phyloP scores from a whole-genome alignment of 371 early-diverging fungal genomes.

The Haplosporangium sp. region DNA sequence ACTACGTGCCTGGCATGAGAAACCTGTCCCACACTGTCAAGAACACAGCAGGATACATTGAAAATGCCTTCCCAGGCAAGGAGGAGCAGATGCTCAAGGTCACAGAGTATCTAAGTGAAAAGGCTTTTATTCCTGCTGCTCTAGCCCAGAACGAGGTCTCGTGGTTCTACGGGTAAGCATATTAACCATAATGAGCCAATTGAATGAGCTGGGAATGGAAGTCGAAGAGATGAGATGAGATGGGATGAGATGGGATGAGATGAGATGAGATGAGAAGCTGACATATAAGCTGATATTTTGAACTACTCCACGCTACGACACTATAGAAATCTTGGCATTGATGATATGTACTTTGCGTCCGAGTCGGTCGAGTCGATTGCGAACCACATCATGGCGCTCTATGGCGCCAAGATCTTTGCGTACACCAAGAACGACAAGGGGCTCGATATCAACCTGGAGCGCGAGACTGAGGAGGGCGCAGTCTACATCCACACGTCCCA shows the following conservation, averaged over 20 bases:
- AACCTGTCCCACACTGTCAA: slow-evolving; percentile 48
- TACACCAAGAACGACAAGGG: slow-evolving; percentile 85
- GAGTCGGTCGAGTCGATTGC: slow-evolving; percentile 91
- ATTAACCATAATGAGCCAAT: not conserved
- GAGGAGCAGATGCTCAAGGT: slow-evolving; percentile 90
- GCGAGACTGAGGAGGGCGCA: slow-evolving; percentile 88
- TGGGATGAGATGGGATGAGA: not conserved
- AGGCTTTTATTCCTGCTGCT: slow-evolving; percentile 91
- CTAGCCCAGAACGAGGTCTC: slow-evolving; percentile 89
- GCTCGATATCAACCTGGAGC: slow-evolving; percentile 89
- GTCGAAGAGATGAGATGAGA: not conserved
- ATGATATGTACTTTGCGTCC: slow-evolving; percentile 95
- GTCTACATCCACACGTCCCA: slow-evolving; percentile 94
- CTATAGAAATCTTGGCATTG: slow-evolving; percentile 90
- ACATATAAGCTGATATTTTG: not conserved
- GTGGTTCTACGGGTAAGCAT: slow-evolving; percentile 92
- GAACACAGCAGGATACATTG: slow-evolving; percentile 73
- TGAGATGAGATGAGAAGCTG: not conserved
- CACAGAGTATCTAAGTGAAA: slow-evolving; percentile 79
- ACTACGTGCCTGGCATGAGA: slow-evolving; percentile 15
- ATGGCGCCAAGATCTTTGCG: slow-evolving; percentile 91
- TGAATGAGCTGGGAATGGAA: not conserved
- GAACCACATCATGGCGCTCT: slow-evolving; percentile 93
- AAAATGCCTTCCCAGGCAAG: slow-evolving; percentile 88
- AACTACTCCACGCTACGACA: not conserved